Base-by-base conservation (phyloP, 2,329 filamentous ascomycete genomes). In the Hawksworthiomyces lignivorus region DNA sequence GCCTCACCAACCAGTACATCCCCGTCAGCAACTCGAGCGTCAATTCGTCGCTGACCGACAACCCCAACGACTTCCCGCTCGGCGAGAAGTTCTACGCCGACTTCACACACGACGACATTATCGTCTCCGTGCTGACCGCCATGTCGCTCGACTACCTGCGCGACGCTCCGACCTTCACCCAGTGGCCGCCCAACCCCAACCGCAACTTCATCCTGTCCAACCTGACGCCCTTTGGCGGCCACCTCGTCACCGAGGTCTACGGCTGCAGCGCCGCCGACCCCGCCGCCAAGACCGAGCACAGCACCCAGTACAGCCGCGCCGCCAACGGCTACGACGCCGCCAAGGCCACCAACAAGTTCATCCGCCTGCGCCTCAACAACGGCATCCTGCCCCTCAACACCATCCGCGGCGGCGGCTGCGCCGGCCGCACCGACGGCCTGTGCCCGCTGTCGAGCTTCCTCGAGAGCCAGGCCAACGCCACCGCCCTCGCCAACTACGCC, bases 71-170 rank as follows among this genome's bases (percentile, higher is more conserved):
- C 21, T 74, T 75, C 52, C 70, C 71, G 0, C 61, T 73, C 1
- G 57, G 59, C 33, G 62, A 65, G 42, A 63, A 63, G 3, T 66
- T 75, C 50, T 75, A 73, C 50, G 62, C 70, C 45, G 71, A 75
- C 50, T 72, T 74, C 57, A 64, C 62, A 10, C 71, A 74, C 53
- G 70, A 75, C 53, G 67, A 73, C 47, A 69, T 73, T 47, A 67
- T 75, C 48, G 53, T 73, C 43, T 67, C 63, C 4, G 62, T 64
- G 5, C 57, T 76, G 11, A 63, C 70, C 1, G 72, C 73, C 4
- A 63, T 77, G 55, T 70, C 68, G 11, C 48, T 78, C 19, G 69
- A 76, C 48, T 75, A 76, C 51, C 69, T 76, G 58, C 64, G 63
- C 18, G 65, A 70, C 9, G 52, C 69, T 2, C 68, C 70, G 2